Evolutionary conservation across 768 basidiomycete species (phyloP).

Genomic region (Phlebiopsis flavidoalba): DNA sequence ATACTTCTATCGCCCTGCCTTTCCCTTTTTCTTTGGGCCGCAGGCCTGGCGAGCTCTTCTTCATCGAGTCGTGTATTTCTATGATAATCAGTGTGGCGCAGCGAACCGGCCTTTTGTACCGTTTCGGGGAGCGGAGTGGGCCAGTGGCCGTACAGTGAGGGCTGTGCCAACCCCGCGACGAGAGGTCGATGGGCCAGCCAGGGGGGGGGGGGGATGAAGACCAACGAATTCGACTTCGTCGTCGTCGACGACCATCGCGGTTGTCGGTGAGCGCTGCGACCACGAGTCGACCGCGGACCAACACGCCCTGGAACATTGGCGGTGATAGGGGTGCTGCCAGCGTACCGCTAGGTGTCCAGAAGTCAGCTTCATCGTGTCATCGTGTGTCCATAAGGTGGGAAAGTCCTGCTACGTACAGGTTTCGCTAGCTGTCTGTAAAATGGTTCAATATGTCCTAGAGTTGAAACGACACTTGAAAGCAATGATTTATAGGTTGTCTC

Average conservation of each 20-base stretch:
- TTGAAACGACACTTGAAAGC: no score
- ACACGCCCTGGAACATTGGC: neutral
- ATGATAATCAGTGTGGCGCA: slow-evolving; percentile 32
- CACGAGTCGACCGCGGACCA: neutral
- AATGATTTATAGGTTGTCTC: no score
- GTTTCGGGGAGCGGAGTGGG: neutral
- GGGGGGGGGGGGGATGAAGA: no score
- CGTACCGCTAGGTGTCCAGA: neutral
- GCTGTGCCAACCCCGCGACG: neutral
- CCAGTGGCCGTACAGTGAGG: neutral
- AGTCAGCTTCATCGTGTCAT: neutral
- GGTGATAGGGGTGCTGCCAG: neutral
- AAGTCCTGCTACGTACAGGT: no score
- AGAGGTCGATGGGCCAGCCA: neutral
- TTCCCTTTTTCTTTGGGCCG: neutral
- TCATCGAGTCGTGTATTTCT: slow-evolving; percentile 48
- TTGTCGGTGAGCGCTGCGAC: neutral
- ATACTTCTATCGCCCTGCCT: neutral
- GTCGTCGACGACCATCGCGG: neutral
- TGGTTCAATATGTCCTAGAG: no score
- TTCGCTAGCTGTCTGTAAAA: no score
- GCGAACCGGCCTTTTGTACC: neutral
- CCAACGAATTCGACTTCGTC: neutral
- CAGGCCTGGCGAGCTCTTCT: slow-evolving; percentile 20
- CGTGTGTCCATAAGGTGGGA: no score